Evolutionary conservation across 148 eudicot species (phyloP).

Genomic region (Beta vulgaris): DNA sequence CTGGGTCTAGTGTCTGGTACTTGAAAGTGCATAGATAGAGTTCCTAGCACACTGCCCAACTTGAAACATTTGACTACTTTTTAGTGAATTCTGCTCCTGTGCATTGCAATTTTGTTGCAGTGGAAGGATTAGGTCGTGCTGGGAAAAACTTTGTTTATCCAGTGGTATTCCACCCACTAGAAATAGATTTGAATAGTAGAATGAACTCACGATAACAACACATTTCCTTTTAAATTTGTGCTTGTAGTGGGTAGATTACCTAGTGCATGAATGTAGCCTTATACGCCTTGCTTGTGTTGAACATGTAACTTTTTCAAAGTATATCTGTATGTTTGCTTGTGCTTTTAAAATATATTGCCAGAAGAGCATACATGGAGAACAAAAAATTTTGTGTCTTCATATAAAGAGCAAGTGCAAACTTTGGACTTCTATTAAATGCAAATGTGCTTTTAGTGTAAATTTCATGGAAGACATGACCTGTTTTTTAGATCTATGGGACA

Average conservation of each 20-base stretch:
- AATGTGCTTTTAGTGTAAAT: neutral
- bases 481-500: neutral
- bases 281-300: neutral
- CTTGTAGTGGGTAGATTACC: too few species aligned
- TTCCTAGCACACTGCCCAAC: neutral
- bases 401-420: neutral
- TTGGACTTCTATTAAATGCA: neutral
- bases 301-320: neutral
- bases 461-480: neutral
- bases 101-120: neutral
- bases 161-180: too few species aligned
- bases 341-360: neutral
- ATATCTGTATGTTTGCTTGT: neutral
- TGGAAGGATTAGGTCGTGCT: neutral
- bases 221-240: too few species aligned
- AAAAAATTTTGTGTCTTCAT: neutral
- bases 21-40: neutral
- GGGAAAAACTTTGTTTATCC: too few species aligned
- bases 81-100: neutral
- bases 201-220: too few species aligned
- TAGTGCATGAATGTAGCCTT: too few species aligned
- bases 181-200: too few species aligned
- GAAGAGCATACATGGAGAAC: neutral
- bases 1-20: neutral
- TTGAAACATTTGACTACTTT: neutral